These are phyloP conservation scores for Aspergillus mulundensis DNA, from an alignment of 495 filamentous ascomycete genomes.

Conservation along the genomic window DNA sequence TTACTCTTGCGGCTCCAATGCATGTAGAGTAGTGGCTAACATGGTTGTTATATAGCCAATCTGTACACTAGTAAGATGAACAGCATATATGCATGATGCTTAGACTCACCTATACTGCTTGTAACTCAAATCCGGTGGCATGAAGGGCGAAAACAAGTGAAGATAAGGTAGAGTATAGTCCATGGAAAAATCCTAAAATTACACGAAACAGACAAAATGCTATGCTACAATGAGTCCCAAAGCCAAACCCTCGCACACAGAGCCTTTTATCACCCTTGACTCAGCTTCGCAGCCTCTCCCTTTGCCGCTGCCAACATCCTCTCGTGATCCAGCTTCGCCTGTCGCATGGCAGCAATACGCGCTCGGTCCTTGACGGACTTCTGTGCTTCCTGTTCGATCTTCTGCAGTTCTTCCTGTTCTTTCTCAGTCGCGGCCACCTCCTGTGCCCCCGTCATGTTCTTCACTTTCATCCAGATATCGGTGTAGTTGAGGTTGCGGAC, in stretches of 20 bases:
- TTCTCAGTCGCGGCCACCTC: constrained; percentile 54
- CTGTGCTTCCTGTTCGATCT: constrained; percentile 54
- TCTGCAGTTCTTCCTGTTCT: constrained; percentile 55
- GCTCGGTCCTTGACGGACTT: constrained; percentile 51
- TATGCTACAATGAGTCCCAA: constrained; percentile 36
- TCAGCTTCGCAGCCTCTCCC: constrained; percentile 42
- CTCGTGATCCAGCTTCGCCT: constrained; percentile 58
- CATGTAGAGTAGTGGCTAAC: no score
- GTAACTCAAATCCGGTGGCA: neutral
- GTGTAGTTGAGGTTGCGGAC: constrained; percentile 33
- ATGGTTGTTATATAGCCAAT: no score
- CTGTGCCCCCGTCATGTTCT: constrained; percentile 64
- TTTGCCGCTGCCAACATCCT: constrained; percentile 59
- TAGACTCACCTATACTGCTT: no score
- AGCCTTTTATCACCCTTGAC: constrained; percentile 22
- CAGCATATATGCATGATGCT: no score
- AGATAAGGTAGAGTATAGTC: neutral
- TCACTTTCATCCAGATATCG: constrained; percentile 65
- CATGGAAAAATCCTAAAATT: constrained; percentile 23
- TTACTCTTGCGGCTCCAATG: no score
- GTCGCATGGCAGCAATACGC: constrained; percentile 51
- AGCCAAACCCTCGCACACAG: constrained; percentile 3
- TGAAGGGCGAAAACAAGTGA: no score
- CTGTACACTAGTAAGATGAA: no score
- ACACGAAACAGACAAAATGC: constrained; percentile 32